Conservation (phyloP, 192 early-diverging fungal genomes). For the Gaertneriomyces semiglobifer region DNA sequence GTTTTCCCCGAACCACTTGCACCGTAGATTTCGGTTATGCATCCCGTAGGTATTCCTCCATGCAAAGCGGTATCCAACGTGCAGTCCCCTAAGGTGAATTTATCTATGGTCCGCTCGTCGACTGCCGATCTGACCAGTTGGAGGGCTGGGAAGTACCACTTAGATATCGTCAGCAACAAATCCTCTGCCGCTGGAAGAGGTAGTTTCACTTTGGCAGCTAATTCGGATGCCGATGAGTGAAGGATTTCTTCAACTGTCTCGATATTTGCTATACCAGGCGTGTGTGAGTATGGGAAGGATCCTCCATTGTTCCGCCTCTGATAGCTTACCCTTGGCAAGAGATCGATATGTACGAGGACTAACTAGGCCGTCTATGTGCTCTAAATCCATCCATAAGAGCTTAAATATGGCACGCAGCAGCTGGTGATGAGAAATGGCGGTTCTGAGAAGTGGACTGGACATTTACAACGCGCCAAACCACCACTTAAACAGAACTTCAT, state of each 20-base stretch:
- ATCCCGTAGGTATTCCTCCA: slow-evolving; percentile 30
- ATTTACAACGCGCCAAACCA: no score
- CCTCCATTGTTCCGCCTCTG: background rate
- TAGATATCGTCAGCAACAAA: background rate
- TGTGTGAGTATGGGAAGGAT: background rate
- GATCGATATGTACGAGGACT: background rate
- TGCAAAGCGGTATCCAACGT: slow-evolving; percentile 25
- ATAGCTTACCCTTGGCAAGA: background rate
- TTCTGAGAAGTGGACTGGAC: no score
- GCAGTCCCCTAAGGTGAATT: slow-evolving; percentile 28
- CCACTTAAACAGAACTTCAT: no score
- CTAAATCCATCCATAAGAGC: slow-evolving; percentile 1
- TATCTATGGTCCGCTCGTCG: background rate
- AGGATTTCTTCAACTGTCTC: slow-evolving; percentile 17
- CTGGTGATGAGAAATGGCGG: no score
- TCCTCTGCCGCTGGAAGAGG: background rate
- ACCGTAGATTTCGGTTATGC: slow-evolving; percentile 44
- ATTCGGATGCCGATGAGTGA: slow-evolving; percentile 11
- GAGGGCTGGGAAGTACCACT: background rate
- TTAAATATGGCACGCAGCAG: no score
- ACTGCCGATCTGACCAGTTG: background rate
- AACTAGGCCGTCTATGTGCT: background rate
- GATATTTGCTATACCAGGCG: slow-evolving; percentile 3
- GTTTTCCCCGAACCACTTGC: slow-evolving; percentile 79
- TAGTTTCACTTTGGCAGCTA: slow-evolving; percentile 6